phyloP scores from a whole-genome alignment of 345 rosid species.

The Heritiera littoralis region DNA sequence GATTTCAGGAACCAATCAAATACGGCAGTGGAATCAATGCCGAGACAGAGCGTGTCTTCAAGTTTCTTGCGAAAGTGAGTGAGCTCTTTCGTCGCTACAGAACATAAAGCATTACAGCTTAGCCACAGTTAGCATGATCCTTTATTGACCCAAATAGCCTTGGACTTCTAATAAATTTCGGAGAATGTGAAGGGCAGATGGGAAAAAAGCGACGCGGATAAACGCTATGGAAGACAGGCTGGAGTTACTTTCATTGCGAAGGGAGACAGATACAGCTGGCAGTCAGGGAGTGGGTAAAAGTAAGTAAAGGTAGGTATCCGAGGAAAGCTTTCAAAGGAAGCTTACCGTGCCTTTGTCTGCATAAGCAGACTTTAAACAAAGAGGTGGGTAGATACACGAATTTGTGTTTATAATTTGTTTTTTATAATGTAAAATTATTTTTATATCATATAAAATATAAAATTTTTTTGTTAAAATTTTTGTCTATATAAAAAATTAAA shows the following conservation, averaged over 20 bases:
- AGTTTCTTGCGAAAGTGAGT: not conserved
- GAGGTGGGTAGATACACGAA: too few relatives aligned
- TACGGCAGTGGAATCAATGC: not conserved
- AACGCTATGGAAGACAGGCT: constrained; percentile 30
- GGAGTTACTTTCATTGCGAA: constrained; percentile 27
- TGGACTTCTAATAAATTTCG: not conserved
- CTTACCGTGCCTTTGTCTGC: too few relatives aligned
- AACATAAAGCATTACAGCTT: constrained; percentile 19
- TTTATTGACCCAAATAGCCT: constrained; percentile 14
- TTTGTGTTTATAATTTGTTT: too few relatives aligned
- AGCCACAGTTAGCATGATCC: not conserved
- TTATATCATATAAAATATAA: too few relatives aligned
- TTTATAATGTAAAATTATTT: too few relatives aligned
- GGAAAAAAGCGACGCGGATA: not conserved
- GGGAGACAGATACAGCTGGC: constrained; percentile 32
- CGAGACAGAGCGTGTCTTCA: not conserved
- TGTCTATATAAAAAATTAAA: too few relatives aligned
- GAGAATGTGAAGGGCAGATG: not conserved
- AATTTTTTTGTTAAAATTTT: too few relatives aligned
- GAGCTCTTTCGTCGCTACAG: too few relatives aligned
- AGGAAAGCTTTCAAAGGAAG: not conserved
- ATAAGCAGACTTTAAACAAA: too few relatives aligned
- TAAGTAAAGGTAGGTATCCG: constrained; percentile 26
- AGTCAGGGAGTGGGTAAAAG: constrained; percentile 12
- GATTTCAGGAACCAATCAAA: not conserved